Evolutionary conservation across 2,329 filamentous ascomycete species (phyloP), one percentile per base, ranked within the genome.

Genomic region (Trichoderma oligosporum): DNA sequence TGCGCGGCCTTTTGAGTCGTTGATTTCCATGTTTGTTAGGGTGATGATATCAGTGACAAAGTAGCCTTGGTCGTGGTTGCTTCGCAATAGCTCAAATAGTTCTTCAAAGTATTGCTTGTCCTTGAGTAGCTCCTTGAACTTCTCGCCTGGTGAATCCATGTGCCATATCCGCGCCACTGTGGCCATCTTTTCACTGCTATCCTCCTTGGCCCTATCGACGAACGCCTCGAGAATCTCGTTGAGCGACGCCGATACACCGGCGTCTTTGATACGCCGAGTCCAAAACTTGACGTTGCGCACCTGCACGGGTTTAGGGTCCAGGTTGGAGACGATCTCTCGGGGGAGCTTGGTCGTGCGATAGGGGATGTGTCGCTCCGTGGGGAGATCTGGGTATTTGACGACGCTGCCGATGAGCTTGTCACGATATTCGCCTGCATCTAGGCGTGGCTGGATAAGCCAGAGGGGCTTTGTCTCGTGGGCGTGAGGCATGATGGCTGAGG

Each of bases 381-480:
- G 66, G 16, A 65, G 57, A 44, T 66, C 60, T 7, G 66, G 63
- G 57, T 66, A 67, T 46, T 65, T 65, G 60, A 68, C 62, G 57
- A 68, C 66, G 61, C 66, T 67, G 51, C 66, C 66, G 35, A 68
- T 66, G 54, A 68, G 66, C 59, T 61, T 65, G 58, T 67, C 66
- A 57, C 66, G 63, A 36, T 68, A 67, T n/a, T 62, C 61, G 41
- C 45, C 51, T 2, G 66, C 66, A 54, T 67, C 66, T 33, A 67
- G 65, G 5, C 66, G 63, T 6, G 66, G 66, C 39, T 62, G 62
- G 53, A 68, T 56, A 41, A 68, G 66, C 66, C 66, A 68, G 20
- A 67, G 66, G 3, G 65, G 65, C 58, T 67, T 66, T 11, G 55
- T 61, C 18, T 64, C 59, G 59, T 47, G 58, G 41, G 55, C 58